phyloP scores from a whole-genome alignment of 1,284 basidiomycete species.

The Wallemia mellicola region DNA sequence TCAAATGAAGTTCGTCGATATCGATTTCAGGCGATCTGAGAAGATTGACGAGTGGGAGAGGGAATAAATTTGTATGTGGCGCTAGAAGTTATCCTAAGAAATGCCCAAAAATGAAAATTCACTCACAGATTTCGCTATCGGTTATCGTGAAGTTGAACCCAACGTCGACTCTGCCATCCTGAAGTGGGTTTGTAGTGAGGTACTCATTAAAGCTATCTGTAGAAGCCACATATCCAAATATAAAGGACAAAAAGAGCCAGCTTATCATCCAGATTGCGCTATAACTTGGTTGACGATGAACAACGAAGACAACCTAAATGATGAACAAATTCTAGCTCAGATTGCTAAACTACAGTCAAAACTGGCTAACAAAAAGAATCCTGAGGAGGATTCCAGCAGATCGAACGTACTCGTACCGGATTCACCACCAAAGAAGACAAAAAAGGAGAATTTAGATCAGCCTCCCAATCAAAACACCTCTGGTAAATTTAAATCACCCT shows the following conservation, averaged over 20 bases:
- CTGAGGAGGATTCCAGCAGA: not conserved
- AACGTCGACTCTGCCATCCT: constrained; percentile 54
- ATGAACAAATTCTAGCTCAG: not conserved
- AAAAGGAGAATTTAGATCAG: not conserved
- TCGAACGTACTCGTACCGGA: not conserved
- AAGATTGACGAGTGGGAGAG: constrained; percentile 56
- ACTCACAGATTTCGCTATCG: constrained; percentile 14
- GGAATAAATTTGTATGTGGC: constrained; percentile 58
- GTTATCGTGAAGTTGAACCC: constrained; percentile 54
- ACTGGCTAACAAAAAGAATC: not conserved
- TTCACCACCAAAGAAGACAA: not conserved
- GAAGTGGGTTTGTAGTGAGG: constrained; percentile 38
- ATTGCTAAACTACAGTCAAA: not conserved
- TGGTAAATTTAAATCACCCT: not conserved
- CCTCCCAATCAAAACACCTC: not conserved
- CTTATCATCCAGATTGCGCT: not conserved
- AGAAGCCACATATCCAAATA: not conserved
- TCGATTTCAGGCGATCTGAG: constrained; percentile 34
- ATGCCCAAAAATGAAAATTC: not conserved
- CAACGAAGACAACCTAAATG: not conserved
- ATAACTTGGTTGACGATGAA: not conserved
- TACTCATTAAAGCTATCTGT: constrained; percentile 22
- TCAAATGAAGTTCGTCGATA: constrained; percentile 57
- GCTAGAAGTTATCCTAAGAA: constrained; percentile 16
- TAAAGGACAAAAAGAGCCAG: not conserved